A percentile compares a stretch with the other conserved stretches of the same genome.
phyloP scores from a whole-genome alignment of 2,329 filamentous ascomycete species.

The Hypoxylon sp. region DNA sequence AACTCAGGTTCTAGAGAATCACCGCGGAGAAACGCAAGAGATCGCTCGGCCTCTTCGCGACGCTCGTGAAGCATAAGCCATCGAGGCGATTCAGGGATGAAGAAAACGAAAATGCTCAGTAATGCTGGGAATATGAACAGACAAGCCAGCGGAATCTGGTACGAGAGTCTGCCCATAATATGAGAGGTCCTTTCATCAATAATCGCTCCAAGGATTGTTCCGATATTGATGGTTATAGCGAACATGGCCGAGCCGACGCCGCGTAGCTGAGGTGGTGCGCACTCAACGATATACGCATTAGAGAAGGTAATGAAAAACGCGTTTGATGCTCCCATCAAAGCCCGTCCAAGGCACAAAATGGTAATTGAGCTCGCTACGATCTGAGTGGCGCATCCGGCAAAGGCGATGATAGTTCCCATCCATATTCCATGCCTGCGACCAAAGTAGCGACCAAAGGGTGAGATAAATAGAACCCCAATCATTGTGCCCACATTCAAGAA shows the following conservation, averaged over 20 bases:
- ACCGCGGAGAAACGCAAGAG: slow-evolving; percentile 45
- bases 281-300: slow-evolving; percentile 48
- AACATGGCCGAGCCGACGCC: slow-evolving; percentile 36
- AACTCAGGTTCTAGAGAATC: slow-evolving; percentile 40
- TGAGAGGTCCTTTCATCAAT: slow-evolving; percentile 39
- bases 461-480: slow-evolving; percentile 43
- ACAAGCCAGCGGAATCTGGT: slow-evolving; percentile 40
- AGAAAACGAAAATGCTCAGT: slow-evolving; percentile 43
- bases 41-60: slow-evolving; percentile 46
- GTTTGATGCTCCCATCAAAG: slow-evolving; percentile 47
- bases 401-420: slow-evolving; percentile 44
- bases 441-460: slow-evolving; percentile 43
- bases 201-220: slow-evolving; percentile 35
- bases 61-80: slow-evolving; percentile 51
- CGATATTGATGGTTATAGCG: slow-evolving; percentile 36
- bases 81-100: slow-evolving; percentile 49
- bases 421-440: slow-evolving; percentile 48
- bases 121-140: slow-evolving; percentile 38
- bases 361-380: slow-evolving; percentile 41
- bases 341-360: slow-evolving; percentile 45
- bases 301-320: slow-evolving; percentile 49
- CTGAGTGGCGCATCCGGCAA: slow-evolving; percentile 43
- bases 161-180: slow-evolving; percentile 38
- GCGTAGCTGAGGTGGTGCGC: slow-evolving; percentile 42
- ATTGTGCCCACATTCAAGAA: slow-evolving; percentile 49